Conservation (phyloP, 441 rosid genomes). For the Omphalea diandra region DNA sequence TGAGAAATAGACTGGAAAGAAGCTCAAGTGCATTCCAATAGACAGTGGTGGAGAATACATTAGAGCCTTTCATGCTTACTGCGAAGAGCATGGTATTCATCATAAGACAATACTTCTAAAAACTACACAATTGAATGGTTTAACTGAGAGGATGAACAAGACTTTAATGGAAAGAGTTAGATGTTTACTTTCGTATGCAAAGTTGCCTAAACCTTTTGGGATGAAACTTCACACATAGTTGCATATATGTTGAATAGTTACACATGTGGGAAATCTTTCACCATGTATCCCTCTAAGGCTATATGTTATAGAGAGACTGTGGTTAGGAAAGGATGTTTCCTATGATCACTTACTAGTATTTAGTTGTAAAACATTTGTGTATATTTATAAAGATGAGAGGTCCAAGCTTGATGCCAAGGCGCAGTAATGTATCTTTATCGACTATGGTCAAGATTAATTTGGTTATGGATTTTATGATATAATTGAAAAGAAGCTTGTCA, state of each 20-base stretch:
- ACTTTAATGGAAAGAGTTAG: neutral
- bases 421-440: too few relatives aligned
- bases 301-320: neutral
- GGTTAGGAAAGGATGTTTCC: slow-evolving; percentile 1
- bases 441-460: too few relatives aligned
- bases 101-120: neutral
- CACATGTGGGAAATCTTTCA: neutral
- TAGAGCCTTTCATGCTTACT: neutral
- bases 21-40: neutral
- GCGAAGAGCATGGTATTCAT: neutral
- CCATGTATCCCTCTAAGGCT: neutral
- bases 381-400: neutral
- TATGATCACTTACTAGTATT: neutral
- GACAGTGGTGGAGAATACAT: neutral
- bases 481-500: too few relatives aligned
- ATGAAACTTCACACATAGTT: neutral
- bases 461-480: too few relatives aligned
- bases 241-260: neutral
- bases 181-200: too few relatives aligned
- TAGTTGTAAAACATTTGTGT: neutral
- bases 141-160: neutral
- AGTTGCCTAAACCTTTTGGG: too few relatives aligned
- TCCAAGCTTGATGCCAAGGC: neutral
- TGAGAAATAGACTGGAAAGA: neutral
- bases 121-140: neutral